phyloP scores from a whole-genome alignment of 805 yeast genomes.

The Priceomyces castillae region DNA sequence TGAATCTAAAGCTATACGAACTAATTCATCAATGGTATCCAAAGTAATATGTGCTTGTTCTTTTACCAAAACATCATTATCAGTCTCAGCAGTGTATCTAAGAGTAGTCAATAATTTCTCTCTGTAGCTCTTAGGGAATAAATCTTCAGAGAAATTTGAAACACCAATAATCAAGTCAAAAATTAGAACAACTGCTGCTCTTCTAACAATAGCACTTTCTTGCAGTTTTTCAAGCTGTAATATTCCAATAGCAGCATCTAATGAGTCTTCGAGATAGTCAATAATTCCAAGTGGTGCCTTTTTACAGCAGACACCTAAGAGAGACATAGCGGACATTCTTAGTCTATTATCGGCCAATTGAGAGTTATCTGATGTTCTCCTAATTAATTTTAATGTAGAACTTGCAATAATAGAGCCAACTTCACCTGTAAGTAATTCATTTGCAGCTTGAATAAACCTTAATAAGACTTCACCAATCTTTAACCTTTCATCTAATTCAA shows the following conservation, averaged over 20 bases:
- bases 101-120: slow-evolving; percentile 40
- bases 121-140: slow-evolving; percentile 51
- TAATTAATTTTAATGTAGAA: slow-evolving; percentile 40
- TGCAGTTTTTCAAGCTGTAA: slow-evolving; percentile 51
- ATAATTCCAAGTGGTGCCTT: slow-evolving; percentile 54
- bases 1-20: slow-evolving; percentile 11
- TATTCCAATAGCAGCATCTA: slow-evolving; percentile 79
- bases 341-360: slow-evolving; percentile 52
- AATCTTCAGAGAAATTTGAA: slow-evolving; percentile 43
- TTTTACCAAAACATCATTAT: slow-evolving; percentile 55
- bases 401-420: slow-evolving; percentile 43
- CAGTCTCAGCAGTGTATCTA: slow-evolving; percentile 45
- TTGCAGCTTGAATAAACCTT: slow-evolving; percentile 51
- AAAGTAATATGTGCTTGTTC: slow-evolving; percentile 50
- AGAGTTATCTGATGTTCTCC: slow-evolving; percentile 20
- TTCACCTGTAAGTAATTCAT: slow-evolving; percentile 47
- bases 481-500: slow-evolving; percentile 62
- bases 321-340: slow-evolving; percentile 83
- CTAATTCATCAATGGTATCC: slow-evolving; percentile 30
- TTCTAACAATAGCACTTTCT: slow-evolving; percentile 57
- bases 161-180: slow-evolving; percentile 55
- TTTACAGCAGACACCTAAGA: slow-evolving; percentile 71
- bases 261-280: slow-evolving; percentile 48
- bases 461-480: slow-evolving; percentile 79
- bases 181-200: slow-evolving; percentile 71